phyloP scores from a whole-genome alignment of 352 stramenopile genomes.

The Phytophthora colocasiae region DNA sequence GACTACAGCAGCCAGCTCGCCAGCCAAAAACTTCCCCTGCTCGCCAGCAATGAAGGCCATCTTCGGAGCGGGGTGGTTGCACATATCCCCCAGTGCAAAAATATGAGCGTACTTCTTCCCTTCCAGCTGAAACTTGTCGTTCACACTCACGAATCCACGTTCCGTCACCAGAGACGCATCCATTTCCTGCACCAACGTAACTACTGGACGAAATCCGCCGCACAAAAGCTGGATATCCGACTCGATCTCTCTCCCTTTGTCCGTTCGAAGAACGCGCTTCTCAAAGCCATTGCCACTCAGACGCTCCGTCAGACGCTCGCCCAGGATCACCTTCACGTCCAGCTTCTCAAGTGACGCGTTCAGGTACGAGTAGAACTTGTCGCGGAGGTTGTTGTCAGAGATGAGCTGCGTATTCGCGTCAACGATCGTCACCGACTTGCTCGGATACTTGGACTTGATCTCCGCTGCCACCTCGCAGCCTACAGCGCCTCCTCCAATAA shows the following conservation, averaged over 20 bases:
- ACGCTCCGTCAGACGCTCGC: constrained; percentile 54
- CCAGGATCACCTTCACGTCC: constrained; percentile 60
- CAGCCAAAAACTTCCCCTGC: constrained; percentile 52
- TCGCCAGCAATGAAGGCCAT: constrained; percentile 47
- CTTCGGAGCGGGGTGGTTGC: constrained; percentile 57
- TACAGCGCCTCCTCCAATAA: constrained; percentile 69
- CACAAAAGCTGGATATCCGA: constrained; percentile 65
- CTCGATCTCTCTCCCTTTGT: constrained; percentile 62
- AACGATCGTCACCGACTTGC: constrained; percentile 68
- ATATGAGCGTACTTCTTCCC: constrained; percentile 52
- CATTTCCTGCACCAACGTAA: constrained; percentile 43
- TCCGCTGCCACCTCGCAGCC: constrained; percentile 69
- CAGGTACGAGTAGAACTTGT: constrained; percentile 55
- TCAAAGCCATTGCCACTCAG: constrained; percentile 50
- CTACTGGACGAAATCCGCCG: constrained; percentile 46
- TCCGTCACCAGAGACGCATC: constrained; percentile 53
- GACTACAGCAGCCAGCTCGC: constrained; percentile 39
- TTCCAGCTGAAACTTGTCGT: constrained; percentile 56
- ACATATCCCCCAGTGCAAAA: constrained; percentile 65
- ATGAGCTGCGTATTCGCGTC: constrained; percentile 48
- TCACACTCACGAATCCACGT: constrained; percentile 54
- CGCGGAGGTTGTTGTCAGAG: constrained; percentile 39
- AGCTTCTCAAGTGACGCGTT: constrained; percentile 41
- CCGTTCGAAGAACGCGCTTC: constrained; percentile 46
- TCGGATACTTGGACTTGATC: constrained; percentile 61